Percentiles rank a stretch among this genome's conserved stretches.
phyloP scores from a whole-genome alignment of 352 stramenopile genomes.

The Phytopythium oedochilum region DNA sequence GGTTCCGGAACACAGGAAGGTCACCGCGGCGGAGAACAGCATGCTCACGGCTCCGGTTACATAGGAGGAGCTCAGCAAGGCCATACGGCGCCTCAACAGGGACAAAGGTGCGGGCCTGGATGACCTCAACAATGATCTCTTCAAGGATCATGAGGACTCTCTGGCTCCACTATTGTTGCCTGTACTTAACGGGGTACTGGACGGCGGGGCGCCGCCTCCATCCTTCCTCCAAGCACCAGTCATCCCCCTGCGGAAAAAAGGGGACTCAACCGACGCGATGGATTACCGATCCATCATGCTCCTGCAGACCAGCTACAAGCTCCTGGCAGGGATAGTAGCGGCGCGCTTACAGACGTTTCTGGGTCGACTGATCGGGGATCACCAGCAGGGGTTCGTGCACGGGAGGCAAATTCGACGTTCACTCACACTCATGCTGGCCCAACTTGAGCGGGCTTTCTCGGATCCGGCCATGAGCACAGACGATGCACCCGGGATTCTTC shows the following conservation, averaged over 20 bases:
- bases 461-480: neutral
- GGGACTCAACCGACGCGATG: constrained; percentile 8
- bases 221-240: constrained; percentile 1
- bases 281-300: constrained; percentile 20
- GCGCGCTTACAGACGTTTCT: constrained; percentile 2
- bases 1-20: too few relatives aligned
- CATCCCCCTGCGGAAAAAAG: constrained; percentile 16
- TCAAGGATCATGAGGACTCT: neutral
- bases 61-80: too few relatives aligned
- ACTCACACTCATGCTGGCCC: constrained; percentile 1
- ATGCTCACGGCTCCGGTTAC: too few relatives aligned
- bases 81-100: too few relatives aligned
- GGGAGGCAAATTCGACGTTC: neutral
- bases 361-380: constrained; percentile 2
- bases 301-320: constrained; percentile 21
- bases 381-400: constrained; percentile 19
- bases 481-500: constrained; percentile 1
- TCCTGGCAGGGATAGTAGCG: constrained; percentile 12
- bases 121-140: neutral
- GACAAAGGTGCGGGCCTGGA: neutral
- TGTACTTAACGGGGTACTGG: neutral
- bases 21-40: too few relatives aligned
- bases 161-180: neutral
- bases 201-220: neutral
- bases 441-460: neutral